Evolutionary conservation across 257 asterid genomes (phyloP).

Genomic region (Phtheirospermum japonicum): DNA sequence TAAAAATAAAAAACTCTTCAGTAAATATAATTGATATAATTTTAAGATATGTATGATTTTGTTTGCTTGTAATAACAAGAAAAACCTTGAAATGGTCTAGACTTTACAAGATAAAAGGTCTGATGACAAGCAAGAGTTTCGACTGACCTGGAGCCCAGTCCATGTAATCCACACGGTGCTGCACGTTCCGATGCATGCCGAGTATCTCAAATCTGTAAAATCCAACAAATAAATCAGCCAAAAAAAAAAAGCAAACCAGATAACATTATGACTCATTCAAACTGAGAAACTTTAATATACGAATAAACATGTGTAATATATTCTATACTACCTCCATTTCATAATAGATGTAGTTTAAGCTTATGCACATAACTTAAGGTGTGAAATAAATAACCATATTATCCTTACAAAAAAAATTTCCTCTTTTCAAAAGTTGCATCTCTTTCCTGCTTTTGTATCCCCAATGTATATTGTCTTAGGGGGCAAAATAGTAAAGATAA

Average conservation of each 20-base stretch:
- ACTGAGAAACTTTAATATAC: background rate
- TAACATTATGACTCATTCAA: slow-evolving; percentile 21
- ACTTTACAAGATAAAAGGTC: slow-evolving; percentile 6
- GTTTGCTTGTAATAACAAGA: slow-evolving; percentile 3
- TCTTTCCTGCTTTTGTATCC: no score
- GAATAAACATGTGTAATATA: no score
- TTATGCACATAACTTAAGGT: no score
- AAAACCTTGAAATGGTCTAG: slow-evolving; percentile 12
- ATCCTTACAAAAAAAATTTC: no score
- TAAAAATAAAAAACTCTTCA: background rate
- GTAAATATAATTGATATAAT: background rate
- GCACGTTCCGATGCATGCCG: slow-evolving; percentile 88
- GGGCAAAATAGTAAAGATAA: no score
- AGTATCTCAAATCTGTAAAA: slow-evolving; percentile 66
- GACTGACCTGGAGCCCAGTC: slow-evolving; percentile 99
- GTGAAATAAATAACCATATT: no score
- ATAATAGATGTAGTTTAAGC: background rate
- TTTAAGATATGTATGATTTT: slow-evolving; percentile 6
- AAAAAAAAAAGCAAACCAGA: slow-evolving; percentile 14
- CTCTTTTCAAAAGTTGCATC: no score
- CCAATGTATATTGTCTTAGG: background rate
- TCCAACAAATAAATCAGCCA: slow-evolving; percentile 1
- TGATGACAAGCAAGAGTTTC: background rate
- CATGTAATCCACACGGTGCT: slow-evolving; percentile 89
- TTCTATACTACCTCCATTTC: no score